Evolutionary conservation across 768 basidiomycete genomes (phyloP).

Genomic region (Phallus indusiatus): DNA sequence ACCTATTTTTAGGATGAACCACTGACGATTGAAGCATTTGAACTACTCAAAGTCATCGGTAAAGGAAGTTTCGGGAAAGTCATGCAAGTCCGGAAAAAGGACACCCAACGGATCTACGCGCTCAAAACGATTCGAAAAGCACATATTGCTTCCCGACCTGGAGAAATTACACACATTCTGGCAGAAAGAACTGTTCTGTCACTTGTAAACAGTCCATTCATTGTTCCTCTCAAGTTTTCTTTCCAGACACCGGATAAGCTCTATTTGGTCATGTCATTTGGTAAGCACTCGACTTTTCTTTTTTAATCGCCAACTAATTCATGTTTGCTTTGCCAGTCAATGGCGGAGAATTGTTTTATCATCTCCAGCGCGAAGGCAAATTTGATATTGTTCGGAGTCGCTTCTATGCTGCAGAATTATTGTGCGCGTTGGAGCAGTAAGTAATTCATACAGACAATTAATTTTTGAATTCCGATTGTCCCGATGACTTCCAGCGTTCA

Average conservation of each 20-base stretch:
- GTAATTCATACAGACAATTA: background rate
- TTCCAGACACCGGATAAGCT: constrained; percentile 98
- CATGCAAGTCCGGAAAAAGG: constrained; percentile 99
- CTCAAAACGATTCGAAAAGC: constrained; percentile 98
- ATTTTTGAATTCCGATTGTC: background rate
- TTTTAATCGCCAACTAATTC: background rate
- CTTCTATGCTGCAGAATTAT: constrained; percentile 96
- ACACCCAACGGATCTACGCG: constrained; percentile 95
- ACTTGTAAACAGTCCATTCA: constrained; percentile 96
- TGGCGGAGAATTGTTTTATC: constrained; percentile 96
- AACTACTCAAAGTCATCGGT: constrained; percentile 94
- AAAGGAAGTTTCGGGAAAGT: constrained; percentile 98
- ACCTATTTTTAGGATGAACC: constrained; percentile 37
- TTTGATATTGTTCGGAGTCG: constrained; percentile 90
- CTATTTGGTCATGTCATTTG: constrained; percentile 95
- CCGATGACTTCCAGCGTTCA: constrained; percentile 39
- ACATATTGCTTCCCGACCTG: constrained; percentile 90
- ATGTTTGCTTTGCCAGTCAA: constrained; percentile 49
- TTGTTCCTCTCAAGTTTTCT: constrained; percentile 97
- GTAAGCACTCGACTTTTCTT: constrained; percentile 29
- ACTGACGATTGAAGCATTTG: constrained; percentile 93
- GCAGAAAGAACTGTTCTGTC: constrained; percentile 96
- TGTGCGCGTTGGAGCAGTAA: constrained; percentile 84
- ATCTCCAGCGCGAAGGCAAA: constrained; percentile 91
- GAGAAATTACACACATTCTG: constrained; percentile 96